These are phyloP conservation scores for Thermoascus crustaceus DNA, from an alignment of 2,329 filamentous ascomycete species.

Conservation along the genomic window DNA sequence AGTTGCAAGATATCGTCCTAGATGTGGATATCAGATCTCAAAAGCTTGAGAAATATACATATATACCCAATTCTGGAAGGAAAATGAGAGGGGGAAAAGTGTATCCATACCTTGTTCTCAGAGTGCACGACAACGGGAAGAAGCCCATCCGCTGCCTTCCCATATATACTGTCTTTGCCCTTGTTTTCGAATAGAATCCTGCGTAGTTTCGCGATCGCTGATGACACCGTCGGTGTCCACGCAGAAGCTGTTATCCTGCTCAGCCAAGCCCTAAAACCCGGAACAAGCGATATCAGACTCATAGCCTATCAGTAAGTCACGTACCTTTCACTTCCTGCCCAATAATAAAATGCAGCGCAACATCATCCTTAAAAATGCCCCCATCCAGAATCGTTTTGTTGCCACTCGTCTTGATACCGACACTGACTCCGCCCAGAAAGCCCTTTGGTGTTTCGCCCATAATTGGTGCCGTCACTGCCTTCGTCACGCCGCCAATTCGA, in stretches of 20 bases:
- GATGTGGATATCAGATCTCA: slow-evolving; percentile 1
- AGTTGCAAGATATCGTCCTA: slow-evolving; percentile 37
- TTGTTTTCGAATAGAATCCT: slow-evolving; percentile 28
- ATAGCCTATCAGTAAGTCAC: background rate
- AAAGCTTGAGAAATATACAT: no score
- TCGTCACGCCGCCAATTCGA: slow-evolving; percentile 50
- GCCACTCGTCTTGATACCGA: slow-evolving; percentile 49
- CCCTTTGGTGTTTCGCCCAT: no score
- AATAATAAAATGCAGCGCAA: slow-evolving; percentile 46
- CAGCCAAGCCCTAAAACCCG: background rate
- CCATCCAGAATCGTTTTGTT: slow-evolving; percentile 39
- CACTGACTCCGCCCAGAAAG: slow-evolving; percentile 50
- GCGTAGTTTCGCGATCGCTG: slow-evolving; percentile 25
- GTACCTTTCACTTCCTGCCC: slow-evolving; percentile 27
- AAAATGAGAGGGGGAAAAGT: background rate
- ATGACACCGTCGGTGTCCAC: slow-evolving; percentile 22
- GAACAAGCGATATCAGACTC: background rate
- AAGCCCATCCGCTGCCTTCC: slow-evolving; percentile 28
- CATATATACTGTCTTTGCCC: slow-evolving; percentile 31
- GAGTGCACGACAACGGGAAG: slow-evolving; percentile 36
- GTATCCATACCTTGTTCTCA: slow-evolving; percentile 20
- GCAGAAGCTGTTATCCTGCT: slow-evolving; percentile 2
- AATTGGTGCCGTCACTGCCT: slow-evolving; percentile 50
- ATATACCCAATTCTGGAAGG: background rate
- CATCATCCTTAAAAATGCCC: slow-evolving; percentile 46